Percentiles rank a stretch among this genome's conserved stretches.
Evolutionary conservation across 768 basidiomycete species (phyloP).

Genomic region (Tylopilus sp.): DNA sequence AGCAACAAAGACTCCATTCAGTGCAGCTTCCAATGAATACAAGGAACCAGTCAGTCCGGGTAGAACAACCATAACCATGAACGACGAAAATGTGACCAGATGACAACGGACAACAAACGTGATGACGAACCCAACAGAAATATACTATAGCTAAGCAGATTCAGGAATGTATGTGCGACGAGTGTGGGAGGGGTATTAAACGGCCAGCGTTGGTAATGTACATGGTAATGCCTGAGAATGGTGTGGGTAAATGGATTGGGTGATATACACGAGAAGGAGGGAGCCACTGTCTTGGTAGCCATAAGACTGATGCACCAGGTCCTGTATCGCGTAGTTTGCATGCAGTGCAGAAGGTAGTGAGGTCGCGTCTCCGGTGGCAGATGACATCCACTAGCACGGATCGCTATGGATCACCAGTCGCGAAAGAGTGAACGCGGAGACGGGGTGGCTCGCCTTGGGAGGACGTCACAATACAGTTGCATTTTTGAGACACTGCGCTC

Average conservation of each 20-base stretch:
- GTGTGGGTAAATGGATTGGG: not conserved
- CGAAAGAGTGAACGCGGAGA: constrained; percentile 23
- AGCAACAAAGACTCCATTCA: not conserved
- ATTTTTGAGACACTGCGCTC: constrained; percentile 10
- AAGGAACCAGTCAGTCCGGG: constrained; percentile 2
- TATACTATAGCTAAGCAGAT: constrained; percentile 11
- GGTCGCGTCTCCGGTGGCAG: not conserved
- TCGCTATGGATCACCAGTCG: constrained; percentile 16
- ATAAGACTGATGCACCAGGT: not conserved
- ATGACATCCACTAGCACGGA: constrained; percentile 1
- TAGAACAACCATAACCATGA: constrained; percentile 4
- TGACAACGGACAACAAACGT: not conserved
- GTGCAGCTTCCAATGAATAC: constrained; percentile 7
- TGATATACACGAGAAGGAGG: not conserved
- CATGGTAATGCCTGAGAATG: constrained; percentile 1
- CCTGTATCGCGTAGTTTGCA: not conserved
- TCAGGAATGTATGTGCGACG: constrained; percentile 12
- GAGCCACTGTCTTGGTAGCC: not conserved
- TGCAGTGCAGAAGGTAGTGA: not conserved
- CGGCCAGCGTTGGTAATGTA: constrained; percentile 26
- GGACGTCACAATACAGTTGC: constrained; percentile 8
- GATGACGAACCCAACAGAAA: not conserved
- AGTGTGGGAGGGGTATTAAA: constrained; percentile 25
- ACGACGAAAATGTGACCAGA: constrained; percentile 5
- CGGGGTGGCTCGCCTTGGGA: constrained; percentile 16